Evolutionary conservation across 495 filamentous ascomycete species (phyloP).

Genomic region (Penicillium mononematosum): DNA sequence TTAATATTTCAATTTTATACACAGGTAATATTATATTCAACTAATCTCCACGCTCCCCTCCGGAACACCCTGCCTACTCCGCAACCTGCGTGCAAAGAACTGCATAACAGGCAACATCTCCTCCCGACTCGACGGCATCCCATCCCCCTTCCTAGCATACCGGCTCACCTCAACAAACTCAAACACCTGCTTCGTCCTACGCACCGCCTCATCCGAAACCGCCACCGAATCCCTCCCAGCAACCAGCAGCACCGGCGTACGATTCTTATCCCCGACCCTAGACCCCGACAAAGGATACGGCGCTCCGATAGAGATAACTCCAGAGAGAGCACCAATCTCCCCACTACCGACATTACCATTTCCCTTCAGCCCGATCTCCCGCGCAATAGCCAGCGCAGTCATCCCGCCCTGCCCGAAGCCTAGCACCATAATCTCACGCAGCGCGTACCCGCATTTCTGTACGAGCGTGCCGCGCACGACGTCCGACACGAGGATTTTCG

Average conservation of each 20-base stretch:
- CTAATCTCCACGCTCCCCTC: conserved; percentile 58
- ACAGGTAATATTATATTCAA: conserved; percentile 12
- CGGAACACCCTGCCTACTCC: conserved; percentile 61
- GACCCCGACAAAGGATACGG: conserved; percentile 55
- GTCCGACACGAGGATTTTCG: conserved; percentile 49
- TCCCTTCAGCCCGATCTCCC: conserved; percentile 28
- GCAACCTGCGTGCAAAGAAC: conserved; percentile 79
- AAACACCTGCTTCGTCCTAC: conserved; percentile 65
- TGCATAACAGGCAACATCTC: conserved; percentile 93
- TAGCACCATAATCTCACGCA: conserved; percentile 69
- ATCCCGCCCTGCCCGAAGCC: conserved; percentile 90
- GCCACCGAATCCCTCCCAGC: conserved; percentile 61
- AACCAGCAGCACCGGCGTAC: conserved; percentile 71
- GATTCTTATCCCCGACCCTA: conserved; percentile 48
- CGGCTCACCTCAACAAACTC: conserved; percentile 67
- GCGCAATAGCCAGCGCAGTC: conserved; percentile 61
- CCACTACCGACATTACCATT: conserved; percentile 17
- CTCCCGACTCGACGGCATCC: conserved; percentile 77
- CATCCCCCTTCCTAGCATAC: conserved; percentile 74
- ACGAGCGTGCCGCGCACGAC: conserved; percentile 62
- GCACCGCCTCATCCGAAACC: conserved; percentile 63
- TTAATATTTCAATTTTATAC: background rate
- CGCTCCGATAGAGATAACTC: conserved; percentile 78
- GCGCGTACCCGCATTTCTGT: conserved; percentile 65
- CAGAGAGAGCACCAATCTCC: conserved; percentile 42